Evolutionary conservation across 495 filamentous ascomycete genomes (phyloP), one percentile per base, ranked within the genome.

Genomic region (Penicillium simplicissimum): DNA sequence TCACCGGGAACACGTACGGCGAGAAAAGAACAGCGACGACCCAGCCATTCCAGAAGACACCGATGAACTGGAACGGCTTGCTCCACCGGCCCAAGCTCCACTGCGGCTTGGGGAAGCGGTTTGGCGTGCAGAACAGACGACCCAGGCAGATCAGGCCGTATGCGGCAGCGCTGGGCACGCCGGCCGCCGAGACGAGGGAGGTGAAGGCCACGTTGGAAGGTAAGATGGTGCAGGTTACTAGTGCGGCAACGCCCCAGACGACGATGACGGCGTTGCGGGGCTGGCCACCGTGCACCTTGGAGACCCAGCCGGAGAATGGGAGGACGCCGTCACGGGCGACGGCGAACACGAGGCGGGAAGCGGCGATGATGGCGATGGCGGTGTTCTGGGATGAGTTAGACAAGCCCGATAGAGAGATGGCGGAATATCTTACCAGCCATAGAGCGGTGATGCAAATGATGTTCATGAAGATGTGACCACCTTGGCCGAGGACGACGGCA

Each of bases 401-500:
- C 23, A 9, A 33, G 8, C 8, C 43, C 48, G 52, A 61, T 59
- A 48, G 61, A 56, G 43, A 17, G 4, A 42, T 31, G 3, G 55
- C 2, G 1, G 23, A 23, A 4, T 9, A 34, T 2, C 75, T 64
- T 71, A 80, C 78, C 57, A 81, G 72, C 78, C 78, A 81, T 7
- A 81, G 63, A 10, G 81, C 81, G 36, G 81, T 58, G 51, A 84
- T 69, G 70, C 80, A 84, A 49, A 84, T 66, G 14, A 84, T 61
- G 64, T 79, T 81, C 82, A 84, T 84, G 61, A 83, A 76, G 43
- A 84, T 71, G 63, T 84, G 82, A 21, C 80, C 81, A n/a, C 80
- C 80, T 52, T 77, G 66, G 17, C 82, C 82, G 14, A 84, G 70
- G 7, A 82, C 79, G 31, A 79, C 71, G 8, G 81, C 81, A 57